Evolutionary conservation across 1,284 basidiomycete genomes (phyloP).

Genomic region (Ganoderma boninense): DNA sequence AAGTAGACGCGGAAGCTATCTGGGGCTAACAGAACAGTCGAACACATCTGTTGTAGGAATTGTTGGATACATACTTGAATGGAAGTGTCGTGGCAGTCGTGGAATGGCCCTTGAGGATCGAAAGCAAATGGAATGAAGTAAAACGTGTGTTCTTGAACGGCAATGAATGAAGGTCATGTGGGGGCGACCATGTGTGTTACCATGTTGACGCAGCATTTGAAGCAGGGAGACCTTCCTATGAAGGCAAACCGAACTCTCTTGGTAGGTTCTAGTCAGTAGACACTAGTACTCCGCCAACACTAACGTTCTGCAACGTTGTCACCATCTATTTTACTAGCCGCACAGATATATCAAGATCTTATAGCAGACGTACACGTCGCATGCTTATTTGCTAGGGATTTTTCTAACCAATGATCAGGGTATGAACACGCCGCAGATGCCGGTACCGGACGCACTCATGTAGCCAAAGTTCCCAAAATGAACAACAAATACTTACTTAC

Average conservation of each 20-base stretch:
- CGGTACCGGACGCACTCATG: neutral
- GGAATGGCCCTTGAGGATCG: too few relatives aligned
- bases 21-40: conserved; percentile 31
- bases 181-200: neutral
- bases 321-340: too few relatives aligned
- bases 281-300: too few relatives aligned
- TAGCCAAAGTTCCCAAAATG: neutral
- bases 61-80: neutral
- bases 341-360: neutral
- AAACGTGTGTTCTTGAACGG: neutral
- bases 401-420: neutral
- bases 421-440: neutral
- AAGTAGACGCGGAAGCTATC: conserved; percentile 42
- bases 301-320: too few relatives aligned
- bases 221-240: too few relatives aligned
- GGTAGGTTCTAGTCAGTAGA: neutral
- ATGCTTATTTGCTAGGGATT: neutral
- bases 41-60: neutral
- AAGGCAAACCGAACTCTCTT: neutral
- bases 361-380: neutral
- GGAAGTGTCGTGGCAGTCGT: neutral
- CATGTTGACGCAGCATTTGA: neutral
- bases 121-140: neutral
- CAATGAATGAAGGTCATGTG: neutral
- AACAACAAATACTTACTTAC: neutral